Base-by-base conservation (phyloP, 768 basidiomycete species). In the Tylopilus balloui region DNA sequence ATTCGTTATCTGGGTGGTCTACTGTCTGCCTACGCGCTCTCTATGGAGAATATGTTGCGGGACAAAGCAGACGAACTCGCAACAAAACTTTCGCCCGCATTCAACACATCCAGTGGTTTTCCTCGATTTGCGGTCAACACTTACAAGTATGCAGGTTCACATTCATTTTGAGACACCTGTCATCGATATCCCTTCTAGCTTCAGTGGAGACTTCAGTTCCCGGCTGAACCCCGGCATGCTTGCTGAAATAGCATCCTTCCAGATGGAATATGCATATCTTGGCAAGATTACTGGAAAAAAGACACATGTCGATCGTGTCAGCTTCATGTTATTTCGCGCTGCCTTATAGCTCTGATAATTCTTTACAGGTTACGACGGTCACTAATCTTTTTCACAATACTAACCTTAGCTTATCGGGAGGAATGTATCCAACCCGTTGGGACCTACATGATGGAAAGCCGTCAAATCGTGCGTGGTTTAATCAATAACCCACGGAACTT, bases 1-100 rank as follows among this genome's bases (percentile, higher is more conserved):
- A 96, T 96, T 52, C 81, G 93, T 27, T 88, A 94, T 58, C 79
- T 97, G 2, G 93, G 92, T 3, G 94, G 93, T 6, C 72, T 94
- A 1, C 76, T 94, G 6, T 87, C 87, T 3, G 90, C 88, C 0
- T 86, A 92, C 59, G 83, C 92, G 5, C 71, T 96, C 2, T 82
- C 87, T 1, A 71, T 73, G 14, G 78, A 92, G 47, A 59, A 69
- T 2, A 59, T 86, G 3, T 75, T 88, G 45, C 76, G 92, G 31
- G 65, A 73, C 15, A 79, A 82, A 28, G 89, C 93, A 1, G 81
- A 89, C 39, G 86, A 93, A 47, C 80, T 97, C 15, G 92, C 80
- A 3, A 69, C 74, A n/a, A 75, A 74, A 36, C 73, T 96, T 3
- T 74, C 89, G 3, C 82, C 85, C 2, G 80, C 79, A 2, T 93